These are phyloP conservation scores for Hanseniaspora hatyaiensis DNA, from an alignment of 805 yeast species.

Conservation along the genomic window DNA sequence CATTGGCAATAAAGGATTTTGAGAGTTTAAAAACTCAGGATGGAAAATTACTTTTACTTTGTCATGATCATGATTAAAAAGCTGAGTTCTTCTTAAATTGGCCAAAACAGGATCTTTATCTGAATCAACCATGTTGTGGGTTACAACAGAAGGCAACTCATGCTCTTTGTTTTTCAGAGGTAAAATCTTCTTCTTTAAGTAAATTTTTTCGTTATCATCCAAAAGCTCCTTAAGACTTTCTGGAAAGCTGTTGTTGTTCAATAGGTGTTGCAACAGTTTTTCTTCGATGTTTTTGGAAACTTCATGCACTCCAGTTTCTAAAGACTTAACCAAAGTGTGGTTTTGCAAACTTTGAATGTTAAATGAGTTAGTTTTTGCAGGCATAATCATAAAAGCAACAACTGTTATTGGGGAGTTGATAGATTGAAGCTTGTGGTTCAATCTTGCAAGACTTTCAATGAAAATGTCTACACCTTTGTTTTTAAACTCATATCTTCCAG, in stretches of 20 bases:
- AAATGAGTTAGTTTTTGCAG: constrained; percentile 85
- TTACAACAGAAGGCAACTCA: constrained; percentile 85
- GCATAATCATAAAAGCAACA: constrained; percentile 96
- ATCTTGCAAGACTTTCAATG: constrained; percentile 82
- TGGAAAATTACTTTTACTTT: constrained; percentile 93
- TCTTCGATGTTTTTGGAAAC: constrained; percentile 79
- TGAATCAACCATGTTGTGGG: constrained; percentile 94
- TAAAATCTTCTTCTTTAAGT: constrained; percentile 80
- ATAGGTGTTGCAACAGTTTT: constrained; percentile 81
- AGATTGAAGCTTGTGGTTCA: constrained; percentile 76
- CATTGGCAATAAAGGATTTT: constrained; percentile 82
- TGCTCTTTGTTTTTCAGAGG: constrained; percentile 68
- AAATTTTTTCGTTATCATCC: constrained; percentile 75
- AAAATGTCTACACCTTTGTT: constrained; percentile 95
- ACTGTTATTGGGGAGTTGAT: constrained; percentile 79
- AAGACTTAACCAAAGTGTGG: constrained; percentile 87
- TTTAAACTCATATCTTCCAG: constrained; percentile 93
- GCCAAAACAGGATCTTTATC: constrained; percentile 79
- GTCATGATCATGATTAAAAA: constrained; percentile 81
- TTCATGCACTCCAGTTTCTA: constrained; percentile 78
- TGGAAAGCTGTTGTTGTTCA: constrained; percentile 39
- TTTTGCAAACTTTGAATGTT: constrained; percentile 93
- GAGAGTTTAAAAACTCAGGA: constrained; percentile 90
- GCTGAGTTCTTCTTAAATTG: constrained; percentile 81
- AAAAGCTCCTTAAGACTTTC: constrained; percentile 70